Evolutionary conservation across 257 asterid genomes (phyloP).

Genomic region (Coffea eugenioides): DNA sequence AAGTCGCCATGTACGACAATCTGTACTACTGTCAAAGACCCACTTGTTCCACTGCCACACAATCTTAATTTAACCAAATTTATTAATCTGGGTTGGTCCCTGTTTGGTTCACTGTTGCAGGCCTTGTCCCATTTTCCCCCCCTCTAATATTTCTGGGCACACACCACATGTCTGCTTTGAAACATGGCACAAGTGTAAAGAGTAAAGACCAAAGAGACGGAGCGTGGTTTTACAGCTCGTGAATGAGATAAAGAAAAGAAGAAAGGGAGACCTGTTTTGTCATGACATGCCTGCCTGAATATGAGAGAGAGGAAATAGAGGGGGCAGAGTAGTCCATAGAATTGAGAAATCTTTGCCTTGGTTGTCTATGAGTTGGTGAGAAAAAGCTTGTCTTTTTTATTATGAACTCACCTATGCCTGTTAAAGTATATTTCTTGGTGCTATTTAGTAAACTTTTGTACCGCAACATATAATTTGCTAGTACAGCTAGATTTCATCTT

Average conservation of each 20-base stretch:
- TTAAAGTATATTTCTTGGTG: conserved; percentile 12
- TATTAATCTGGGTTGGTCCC: conserved; percentile 40
- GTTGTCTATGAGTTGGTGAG: conserved; percentile 36
- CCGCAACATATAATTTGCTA: conserved; percentile 20
- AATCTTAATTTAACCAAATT: neutral
- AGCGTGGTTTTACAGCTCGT: conserved; percentile 50
- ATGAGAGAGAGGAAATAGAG: conserved; percentile 14
- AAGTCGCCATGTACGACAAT: conserved; percentile 21
- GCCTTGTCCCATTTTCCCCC: conserved; percentile 26
- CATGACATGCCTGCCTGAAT: conserved; percentile 36
- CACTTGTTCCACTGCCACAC: conserved; percentile 6
- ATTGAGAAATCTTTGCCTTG: conserved; percentile 31
- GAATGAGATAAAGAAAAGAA: conserved; percentile 40
- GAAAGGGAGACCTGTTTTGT: conserved; percentile 40
- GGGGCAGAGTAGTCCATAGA: conserved; percentile 32
- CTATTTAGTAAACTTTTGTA: conserved; percentile 10
- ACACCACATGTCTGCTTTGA: neutral
- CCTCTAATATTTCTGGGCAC: neutral
- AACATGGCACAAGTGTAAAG: conserved; percentile 1
- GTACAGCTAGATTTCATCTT: conserved; percentile 20
- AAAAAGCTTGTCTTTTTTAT: conserved; percentile 26
- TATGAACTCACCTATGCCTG: conserved; percentile 44
- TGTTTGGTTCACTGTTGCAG: conserved; percentile 48
- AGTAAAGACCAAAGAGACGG: neutral
- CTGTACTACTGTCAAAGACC: conserved; percentile 16